Evolutionary conservation across 257 asterid species (phyloP).

Genomic region (Forsythia suspensa): DNA sequence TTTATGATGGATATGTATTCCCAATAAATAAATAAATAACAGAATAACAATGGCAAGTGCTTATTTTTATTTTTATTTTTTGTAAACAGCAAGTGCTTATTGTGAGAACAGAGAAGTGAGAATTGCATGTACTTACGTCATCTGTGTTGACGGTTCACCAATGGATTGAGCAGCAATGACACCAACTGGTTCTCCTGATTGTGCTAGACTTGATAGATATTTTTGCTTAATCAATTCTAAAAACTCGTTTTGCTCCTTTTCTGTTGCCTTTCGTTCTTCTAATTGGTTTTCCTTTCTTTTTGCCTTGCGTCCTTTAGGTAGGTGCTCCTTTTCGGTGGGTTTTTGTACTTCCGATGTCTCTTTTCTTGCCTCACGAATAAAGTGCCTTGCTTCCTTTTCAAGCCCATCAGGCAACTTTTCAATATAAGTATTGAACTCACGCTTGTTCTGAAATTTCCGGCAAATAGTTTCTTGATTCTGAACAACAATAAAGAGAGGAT

Average conservation of each 20-base stretch:
- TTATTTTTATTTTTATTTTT: neutral
- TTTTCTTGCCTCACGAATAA: conserved; percentile 25
- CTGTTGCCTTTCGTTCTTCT: conserved; percentile 26
- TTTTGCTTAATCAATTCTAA: conserved; percentile 73
- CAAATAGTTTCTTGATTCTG: conserved; percentile 75
- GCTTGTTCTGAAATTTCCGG: conserved; percentile 51
- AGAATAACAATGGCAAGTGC: neutral
- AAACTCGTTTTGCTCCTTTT: conserved; percentile 42
- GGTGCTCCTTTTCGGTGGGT: conserved; percentile 12
- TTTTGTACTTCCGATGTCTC: conserved; percentile 26
- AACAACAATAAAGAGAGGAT: conserved; percentile 22
- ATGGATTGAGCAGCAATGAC: conserved; percentile 96
- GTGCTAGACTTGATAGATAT: conserved; percentile 84
- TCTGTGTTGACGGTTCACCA: conserved; percentile 99
- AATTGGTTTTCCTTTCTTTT: conserved; percentile 31
- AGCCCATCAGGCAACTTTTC: conserved; percentile 81
- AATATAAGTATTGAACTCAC: conserved; percentile 56
- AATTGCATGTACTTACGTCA: conserved; percentile 72
- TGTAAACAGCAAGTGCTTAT: neutral
- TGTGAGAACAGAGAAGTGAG: conserved; percentile 15
- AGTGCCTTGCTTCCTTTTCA: conserved; percentile 52
- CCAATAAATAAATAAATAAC: neutral
- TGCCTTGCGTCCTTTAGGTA: conserved; percentile 24
- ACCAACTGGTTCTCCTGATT: conserved; percentile 95
- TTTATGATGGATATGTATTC: neutral